Evolutionary conservation across 768 basidiomycete genomes (phyloP), one percentile per base, ranked within the genome.

Genomic region (Xerocomellus chrysenteron): DNA sequence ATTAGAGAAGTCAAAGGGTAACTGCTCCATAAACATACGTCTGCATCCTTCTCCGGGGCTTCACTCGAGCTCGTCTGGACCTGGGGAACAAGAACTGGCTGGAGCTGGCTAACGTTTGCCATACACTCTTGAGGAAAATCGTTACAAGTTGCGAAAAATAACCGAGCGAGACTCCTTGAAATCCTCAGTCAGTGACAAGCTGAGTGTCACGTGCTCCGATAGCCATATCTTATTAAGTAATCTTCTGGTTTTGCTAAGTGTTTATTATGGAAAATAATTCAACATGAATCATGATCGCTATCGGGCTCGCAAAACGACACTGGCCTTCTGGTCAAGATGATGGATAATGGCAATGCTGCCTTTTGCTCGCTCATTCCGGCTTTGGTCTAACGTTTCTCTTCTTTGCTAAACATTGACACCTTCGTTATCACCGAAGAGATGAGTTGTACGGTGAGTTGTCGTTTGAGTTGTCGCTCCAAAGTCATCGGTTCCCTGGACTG

Each of bases 71-170:
- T 63, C 42, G 52, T 56, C 41, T 72, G 66, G 16, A 72, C 62
- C 17, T 62, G 64, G 13, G 70, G 59, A 19, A 50, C 35, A 17
- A 52, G 40, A 46, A 63, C 52, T 19, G 68, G 61, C 33, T 73
- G 68, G 6, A 72, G 59, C 47, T 73, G 71, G 57, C 72, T 73
- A 28, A 72, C 56, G 60, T 72, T 72, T 10, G 61, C 65, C 71
- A 73, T 70, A 21, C 5, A 7, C 45, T 28, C 30, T 36, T 11
- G 55, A 21, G 9, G 28, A 14, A 41, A 26, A 28, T 45, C 39
- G 45, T 46, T 4, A 39, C 45, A 35, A 35, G 45, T 26, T 33
- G 43, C 9, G 30, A 24, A 36, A 45, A 33, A 36, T 35, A 16
- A 28, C 32, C 4, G 24, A 17, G 35, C 33, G 26, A 33, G 43